A percentile compares a stretch with the other conserved stretches of the same genome.
phyloP scores from a whole-genome alignment of 1,139 yeast genomes.

The Yamadazyma blattariae region DNA sequence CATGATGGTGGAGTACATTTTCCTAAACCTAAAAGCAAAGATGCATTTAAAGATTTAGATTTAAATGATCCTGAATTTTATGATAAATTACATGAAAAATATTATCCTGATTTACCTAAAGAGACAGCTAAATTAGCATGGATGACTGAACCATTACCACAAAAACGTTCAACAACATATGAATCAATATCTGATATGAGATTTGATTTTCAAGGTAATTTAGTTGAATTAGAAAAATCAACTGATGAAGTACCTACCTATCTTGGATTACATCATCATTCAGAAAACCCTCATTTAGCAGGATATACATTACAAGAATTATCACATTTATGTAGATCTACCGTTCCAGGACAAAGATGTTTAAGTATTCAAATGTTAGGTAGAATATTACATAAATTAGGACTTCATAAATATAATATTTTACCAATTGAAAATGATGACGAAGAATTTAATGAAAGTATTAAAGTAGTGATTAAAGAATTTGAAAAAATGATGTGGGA shows the following conservation, averaged over 20 bases:
- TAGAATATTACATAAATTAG: slow-evolving; percentile 77
- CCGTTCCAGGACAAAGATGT: slow-evolving; percentile 81
- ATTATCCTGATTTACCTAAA: slow-evolving; percentile 83
- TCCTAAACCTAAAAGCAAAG: slow-evolving; percentile 42
- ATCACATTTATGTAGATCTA: slow-evolving; percentile 75
- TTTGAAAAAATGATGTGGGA: slow-evolving; percentile 76
- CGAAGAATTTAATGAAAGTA: slow-evolving; percentile 34
- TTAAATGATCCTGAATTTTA: slow-evolving; percentile 74
- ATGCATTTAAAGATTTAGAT: slow-evolving; percentile 39
- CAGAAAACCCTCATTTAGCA: slow-evolving; percentile 83
- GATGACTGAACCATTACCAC: slow-evolving; percentile 73
- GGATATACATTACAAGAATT: slow-evolving; percentile 88
- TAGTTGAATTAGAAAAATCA: slow-evolving; percentile 42
- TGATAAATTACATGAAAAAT: slow-evolving; percentile 76
- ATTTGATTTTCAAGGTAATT: slow-evolving; percentile 83
- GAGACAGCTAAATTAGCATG: slow-evolving; percentile 83
- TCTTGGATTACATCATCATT: slow-evolving; percentile 87
- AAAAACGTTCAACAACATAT: slow-evolving; percentile 43
- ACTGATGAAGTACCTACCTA: slow-evolving; percentile 48
- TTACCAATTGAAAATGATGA: slow-evolving; percentile 36
- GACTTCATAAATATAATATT: slow-evolving; percentile 56
- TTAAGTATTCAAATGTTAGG: slow-evolving; percentile 87
- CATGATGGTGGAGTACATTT: slow-evolving; percentile 49
- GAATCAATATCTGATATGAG: slow-evolving; percentile 70
- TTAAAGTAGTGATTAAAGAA: slow-evolving; percentile 34